Evolutionary conservation across 768 basidiomycete genomes (phyloP), one percentile per base, ranked within the genome.

Genomic region (Pleurotus tuber-regium): DNA sequence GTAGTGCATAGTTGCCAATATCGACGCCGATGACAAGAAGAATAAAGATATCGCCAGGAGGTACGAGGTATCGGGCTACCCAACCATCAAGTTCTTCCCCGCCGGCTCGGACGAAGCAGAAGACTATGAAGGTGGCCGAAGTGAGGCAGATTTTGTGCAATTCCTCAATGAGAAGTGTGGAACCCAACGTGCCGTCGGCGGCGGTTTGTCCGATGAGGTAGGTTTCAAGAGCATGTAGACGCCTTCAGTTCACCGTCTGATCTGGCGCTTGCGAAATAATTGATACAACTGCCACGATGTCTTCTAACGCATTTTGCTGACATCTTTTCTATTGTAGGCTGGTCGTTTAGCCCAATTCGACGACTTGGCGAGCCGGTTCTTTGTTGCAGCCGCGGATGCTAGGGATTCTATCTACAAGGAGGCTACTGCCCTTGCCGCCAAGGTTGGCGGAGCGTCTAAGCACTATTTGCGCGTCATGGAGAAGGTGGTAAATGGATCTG

Each of bases 11-110:
- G 82, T 99, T 50, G 94, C 92, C 24, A 92, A 96, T 67, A 70
- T 98, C 54, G 86, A 98, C 68, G 93, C 88, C 18, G 93, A 98
- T 65, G 88, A 89, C 31, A 76, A 83, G 54, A 75, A 75, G 66
- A 96, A 97, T 76, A 78, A 79, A 59, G 79, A 77, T 18, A 68
- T 97, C 47, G 83, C 86, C 7, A 56, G 64, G 30, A 80, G 82
- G 64, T 94, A 94, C 61, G 88, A 75, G 4, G 80, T 99, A 51
- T 61, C 67, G 16, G 82, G 86, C 53, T 99, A 84, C 83, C 97
- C 97, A 0, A 98, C 95, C 16, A 83, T 99, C 75, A 95, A 92
- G 68, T 95, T 95, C 77, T 97, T 93, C 84, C 78, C 89, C 57
- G 86, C 85, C 58, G 82, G 76, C 56, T 74, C 76, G 59, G 70